These are phyloP conservation scores for Olyra latifolia DNA, from an alignment of 176 grass and related monocot genomes.

Conservation along the genomic window DNA sequence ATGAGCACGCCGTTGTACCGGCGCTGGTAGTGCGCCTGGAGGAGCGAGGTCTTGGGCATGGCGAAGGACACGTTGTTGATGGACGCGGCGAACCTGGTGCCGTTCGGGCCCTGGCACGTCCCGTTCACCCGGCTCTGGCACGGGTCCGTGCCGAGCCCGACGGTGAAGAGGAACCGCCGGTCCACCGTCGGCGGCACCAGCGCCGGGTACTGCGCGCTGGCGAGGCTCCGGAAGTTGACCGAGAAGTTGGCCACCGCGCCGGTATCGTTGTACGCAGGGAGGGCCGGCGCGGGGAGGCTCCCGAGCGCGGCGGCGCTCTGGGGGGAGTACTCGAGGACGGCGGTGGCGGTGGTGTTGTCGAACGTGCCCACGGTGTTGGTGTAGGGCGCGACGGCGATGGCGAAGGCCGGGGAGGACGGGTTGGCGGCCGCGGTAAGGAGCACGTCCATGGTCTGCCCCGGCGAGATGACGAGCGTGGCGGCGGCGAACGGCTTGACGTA, in stretches of 20 bases:
- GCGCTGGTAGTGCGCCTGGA: conserved; percentile 74
- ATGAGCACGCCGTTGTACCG: conserved; percentile 51
- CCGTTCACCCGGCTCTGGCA: conserved; percentile 47
- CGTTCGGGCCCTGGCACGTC: conserved; percentile 78
- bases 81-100: conserved; percentile 57
- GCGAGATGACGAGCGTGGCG: conserved; percentile 53
- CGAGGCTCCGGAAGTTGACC: conserved; percentile 65
- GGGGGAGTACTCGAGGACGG: conserved; percentile 60
- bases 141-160: conserved; percentile 60
- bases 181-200: conserved; percentile 51
- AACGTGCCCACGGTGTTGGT: conserved; percentile 55
- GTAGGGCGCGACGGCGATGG: conserved; percentile 62
- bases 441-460: conserved; percentile 72
- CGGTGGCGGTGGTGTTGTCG: conserved; percentile 81
- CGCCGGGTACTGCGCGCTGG: conserved; percentile 56
- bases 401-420: conserved; percentile 30
- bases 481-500: conserved; percentile 72
- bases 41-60: conserved; percentile 62
- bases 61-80: conserved; percentile 77
- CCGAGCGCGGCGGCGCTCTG: not conserved
- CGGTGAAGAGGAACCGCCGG: conserved; percentile 64
- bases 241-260: conserved; percentile 60
- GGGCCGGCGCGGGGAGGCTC: conserved; percentile 27
- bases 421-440: conserved; percentile 43
- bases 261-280: conserved; percentile 71